Evolutionary conservation across 371 early-diverging fungal species (phyloP), one percentile per base, ranked within the genome.

Genomic region (Mortierella polycephala): DNA sequence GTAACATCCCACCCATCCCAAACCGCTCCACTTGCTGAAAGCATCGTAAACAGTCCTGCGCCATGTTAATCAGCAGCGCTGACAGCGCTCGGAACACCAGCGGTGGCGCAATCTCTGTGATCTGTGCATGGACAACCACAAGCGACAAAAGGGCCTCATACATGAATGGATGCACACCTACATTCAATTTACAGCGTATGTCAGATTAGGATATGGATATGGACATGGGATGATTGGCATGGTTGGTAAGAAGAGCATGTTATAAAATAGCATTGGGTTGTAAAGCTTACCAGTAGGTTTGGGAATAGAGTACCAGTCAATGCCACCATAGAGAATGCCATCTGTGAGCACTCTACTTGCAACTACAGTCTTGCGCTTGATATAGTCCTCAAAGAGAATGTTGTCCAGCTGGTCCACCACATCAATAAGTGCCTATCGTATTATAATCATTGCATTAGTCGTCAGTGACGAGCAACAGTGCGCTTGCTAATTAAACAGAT

Each of bases 51-150:
- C 96, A 86, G 64, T 94, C 93, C 62, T 87, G 91, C 1, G 92
- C 91, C 83, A 96, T 88, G 37, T 82, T 82, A 20, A 87, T 88
- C 5, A 94, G 71, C 14, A 96, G 81, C 21, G 86, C 86, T 20
- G 93, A 89, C 39, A 98, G 71, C 1, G 95, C 91, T 10, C 95
- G 87, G 67, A 86, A 85, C 6, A 96, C 89, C 40, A 97, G 82
- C 7, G 88, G 89, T 58, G 92, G 89, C 5, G 93, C 84, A 16
- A 93, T 85, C 61, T 91, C 93, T 53, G 88, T 93, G 59, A 96
- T 92, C 83, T 95, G 91, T 0, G 98, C 92, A 69, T 98, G 98
- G 1, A 94, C 91, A 81, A 94, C 85, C n/a, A 98, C 98, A 44
- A 97, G 79, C 23, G 86, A 86, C 79, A 96, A 87, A 60, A 98